A percentile compares a stretch with the other conserved stretches of the same genome.
Conservation (phyloP, 2,329 filamentous ascomycete species). For the Xylariaceae sp. region DNA sequence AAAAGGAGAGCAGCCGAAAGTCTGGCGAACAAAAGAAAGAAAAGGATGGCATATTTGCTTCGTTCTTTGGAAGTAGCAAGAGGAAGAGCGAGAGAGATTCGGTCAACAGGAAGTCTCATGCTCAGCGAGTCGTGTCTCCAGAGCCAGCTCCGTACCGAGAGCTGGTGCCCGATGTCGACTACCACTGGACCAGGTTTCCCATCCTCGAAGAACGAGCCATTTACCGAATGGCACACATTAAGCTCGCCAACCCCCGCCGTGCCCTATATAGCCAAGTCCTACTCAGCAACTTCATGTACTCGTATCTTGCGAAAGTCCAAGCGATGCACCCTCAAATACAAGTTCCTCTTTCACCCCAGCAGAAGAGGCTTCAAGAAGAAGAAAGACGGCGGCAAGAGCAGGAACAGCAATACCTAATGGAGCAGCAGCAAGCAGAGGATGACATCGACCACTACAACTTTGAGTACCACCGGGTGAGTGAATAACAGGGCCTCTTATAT, state of each 20-base stretch:
- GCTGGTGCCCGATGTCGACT: constrained; percentile 86
- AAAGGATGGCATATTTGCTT: constrained; percentile 91
- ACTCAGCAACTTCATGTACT: constrained; percentile 99
- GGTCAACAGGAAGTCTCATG: constrained; percentile 71
- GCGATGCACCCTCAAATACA: constrained; percentile 98
- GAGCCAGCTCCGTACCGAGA: constrained; percentile 73
- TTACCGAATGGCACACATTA: constrained; percentile 98
- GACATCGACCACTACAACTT: constrained; percentile 55
- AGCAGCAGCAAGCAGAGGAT: constrained; percentile 48
- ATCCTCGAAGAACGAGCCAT: constrained; percentile 96
- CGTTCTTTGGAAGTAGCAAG: constrained; percentile 87
- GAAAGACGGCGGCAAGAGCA: constrained; percentile 51
- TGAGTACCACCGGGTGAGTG: constrained; percentile 56
- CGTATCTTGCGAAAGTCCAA: constrained; percentile 96
- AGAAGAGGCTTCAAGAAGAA: constrained; percentile 60
- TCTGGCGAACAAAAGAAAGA: constrained; percentile 80
- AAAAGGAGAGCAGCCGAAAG: constrained; percentile 77
- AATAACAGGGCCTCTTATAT: neutral
- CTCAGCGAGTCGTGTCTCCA: constrained; percentile 75
- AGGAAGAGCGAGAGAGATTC: constrained; percentile 81
- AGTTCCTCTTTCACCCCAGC: constrained; percentile 80
- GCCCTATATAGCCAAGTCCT: constrained; percentile 93
- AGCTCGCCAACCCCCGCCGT: constrained; percentile 93
- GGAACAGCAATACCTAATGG: constrained; percentile 50
- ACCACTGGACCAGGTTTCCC: constrained; percentile 93